phyloP scores from a whole-genome alignment of 495 filamentous ascomycete species.

The Podospora pseudocomata region DNA sequence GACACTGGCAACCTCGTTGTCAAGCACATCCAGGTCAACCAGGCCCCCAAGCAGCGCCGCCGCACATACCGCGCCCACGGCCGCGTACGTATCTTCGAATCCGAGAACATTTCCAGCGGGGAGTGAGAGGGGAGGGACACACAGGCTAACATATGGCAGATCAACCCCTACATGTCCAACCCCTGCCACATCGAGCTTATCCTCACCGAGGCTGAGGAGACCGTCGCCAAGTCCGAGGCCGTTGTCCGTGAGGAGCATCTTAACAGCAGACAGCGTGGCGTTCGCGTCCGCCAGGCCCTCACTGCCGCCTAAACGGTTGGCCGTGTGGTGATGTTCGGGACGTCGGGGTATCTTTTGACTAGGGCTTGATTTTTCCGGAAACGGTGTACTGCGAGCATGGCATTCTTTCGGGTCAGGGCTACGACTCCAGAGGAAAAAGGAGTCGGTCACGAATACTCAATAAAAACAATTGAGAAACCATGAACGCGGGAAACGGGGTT shows the following conservation, averaged over 20 bases:
- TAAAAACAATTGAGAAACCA: slow-evolving; percentile 35
- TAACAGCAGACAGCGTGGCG: slow-evolving; percentile 83
- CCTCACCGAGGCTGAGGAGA: slow-evolving; percentile 93
- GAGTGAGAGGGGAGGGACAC: slow-evolving; percentile 8
- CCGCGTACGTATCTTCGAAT: slow-evolving; percentile 68
- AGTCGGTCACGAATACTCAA: slow-evolving; percentile 40
- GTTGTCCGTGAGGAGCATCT: slow-evolving; percentile 63
- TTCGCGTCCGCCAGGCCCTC: slow-evolving; percentile 71
- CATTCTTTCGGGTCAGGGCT: slow-evolving; percentile 40
- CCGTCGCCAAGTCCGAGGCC: slow-evolving; percentile 75
- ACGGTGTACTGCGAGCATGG: slow-evolving; percentile 41
- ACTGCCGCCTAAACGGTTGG: slow-evolving; percentile 61
- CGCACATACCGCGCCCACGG: slow-evolving; percentile 99
- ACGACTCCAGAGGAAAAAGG: slow-evolving; percentile 36
- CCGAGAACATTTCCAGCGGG: neutral
- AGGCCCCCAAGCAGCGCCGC: slow-evolving; percentile 96
- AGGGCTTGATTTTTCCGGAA: slow-evolving; percentile 40
- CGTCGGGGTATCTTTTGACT: slow-evolving; percentile 30
- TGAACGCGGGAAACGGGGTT: slow-evolving; percentile 19
- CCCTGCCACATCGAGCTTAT: slow-evolving; percentile 99
- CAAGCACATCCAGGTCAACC: slow-evolving; percentile 99
- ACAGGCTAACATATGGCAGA: slow-evolving; percentile 53
- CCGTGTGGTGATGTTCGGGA: slow-evolving; percentile 21
- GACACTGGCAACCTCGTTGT: slow-evolving; percentile 94
- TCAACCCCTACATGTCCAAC: slow-evolving; percentile 99